Conservation (phyloP, 2,329 filamentous ascomycete species). For the Aureobasidium sp. region DNA sequence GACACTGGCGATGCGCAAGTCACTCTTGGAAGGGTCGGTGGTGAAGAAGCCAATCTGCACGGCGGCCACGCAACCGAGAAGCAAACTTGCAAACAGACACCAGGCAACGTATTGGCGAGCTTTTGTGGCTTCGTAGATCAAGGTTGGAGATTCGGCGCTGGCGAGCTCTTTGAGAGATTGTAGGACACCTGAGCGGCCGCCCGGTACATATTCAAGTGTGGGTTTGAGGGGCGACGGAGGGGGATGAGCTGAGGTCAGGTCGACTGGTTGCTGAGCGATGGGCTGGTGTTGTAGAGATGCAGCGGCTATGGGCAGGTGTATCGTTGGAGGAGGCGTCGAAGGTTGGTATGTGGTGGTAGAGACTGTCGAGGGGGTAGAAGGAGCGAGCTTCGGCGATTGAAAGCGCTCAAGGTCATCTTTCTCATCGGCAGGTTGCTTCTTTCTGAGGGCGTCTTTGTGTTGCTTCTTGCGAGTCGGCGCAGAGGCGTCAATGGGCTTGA, state of each 20-base stretch:
- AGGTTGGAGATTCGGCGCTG: not conserved
- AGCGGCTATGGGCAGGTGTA: not conserved
- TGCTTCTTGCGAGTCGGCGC: not conserved
- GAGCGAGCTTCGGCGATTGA: not conserved
- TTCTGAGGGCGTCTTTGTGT: not conserved
- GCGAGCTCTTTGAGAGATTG: not conserved
- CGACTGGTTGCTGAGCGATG: not conserved
- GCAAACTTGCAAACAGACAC: not conserved
- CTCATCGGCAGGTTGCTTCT: not conserved
- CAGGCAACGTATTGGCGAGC: not conserved
- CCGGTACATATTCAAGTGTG: not conserved
- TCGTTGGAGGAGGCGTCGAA: not conserved
- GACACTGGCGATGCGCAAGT: not conserved
- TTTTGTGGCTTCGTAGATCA: constrained; percentile 10
- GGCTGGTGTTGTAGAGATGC: not conserved
- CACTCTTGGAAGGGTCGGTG: not conserved
- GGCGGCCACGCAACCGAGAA: not conserved
- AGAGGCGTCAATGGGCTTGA: not conserved
- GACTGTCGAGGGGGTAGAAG: not conserved
- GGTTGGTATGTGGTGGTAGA: not conserved
- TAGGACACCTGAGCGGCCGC: not conserved
- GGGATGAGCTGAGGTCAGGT: too few species aligned
- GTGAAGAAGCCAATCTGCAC: not conserved
- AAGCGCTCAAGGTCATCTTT: not conserved
- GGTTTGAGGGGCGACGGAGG: not conserved